These are phyloP conservation scores for Auricularia sp. DNA, from an alignment of 768 basidiomycete genomes.

Conservation along the genomic window DNA sequence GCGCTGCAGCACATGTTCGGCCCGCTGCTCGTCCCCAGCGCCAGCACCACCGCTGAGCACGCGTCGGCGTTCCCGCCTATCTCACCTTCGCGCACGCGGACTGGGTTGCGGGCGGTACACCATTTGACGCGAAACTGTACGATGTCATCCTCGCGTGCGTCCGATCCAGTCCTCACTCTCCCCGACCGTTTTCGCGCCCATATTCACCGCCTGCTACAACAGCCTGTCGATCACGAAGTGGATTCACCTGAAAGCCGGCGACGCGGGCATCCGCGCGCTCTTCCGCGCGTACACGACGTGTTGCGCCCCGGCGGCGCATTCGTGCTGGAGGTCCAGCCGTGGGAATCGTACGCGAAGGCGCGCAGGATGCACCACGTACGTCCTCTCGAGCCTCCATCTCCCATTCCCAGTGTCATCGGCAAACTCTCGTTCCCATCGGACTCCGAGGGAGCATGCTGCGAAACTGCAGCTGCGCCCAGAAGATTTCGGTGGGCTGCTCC, in stretches of 20 bases:
- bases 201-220: slow-evolving; percentile 1
- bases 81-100: slow-evolving; percentile 61
- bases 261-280: slow-evolving; percentile 58
- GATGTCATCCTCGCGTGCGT: slow-evolving; percentile 74
- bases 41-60: slow-evolving; percentile 13
- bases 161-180: background rate
- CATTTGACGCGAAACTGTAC: slow-evolving; percentile 49
- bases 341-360: slow-evolving; percentile 76
- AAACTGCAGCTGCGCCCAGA: slow-evolving; percentile 50
- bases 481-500: slow-evolving; percentile 47
- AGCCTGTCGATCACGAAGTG: slow-evolving; percentile 87
- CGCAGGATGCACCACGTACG: slow-evolving; percentile 54
- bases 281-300: slow-evolving; percentile 51
- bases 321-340: slow-evolving; percentile 75
- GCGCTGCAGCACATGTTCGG: slow-evolving; percentile 72
- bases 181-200: background rate
- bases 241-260: slow-evolving; percentile 80
- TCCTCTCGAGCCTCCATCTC: background rate
- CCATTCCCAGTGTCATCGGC: background rate
- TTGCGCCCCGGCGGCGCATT: slow-evolving; percentile 59
- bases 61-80: slow-evolving; percentile 57
- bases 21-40: slow-evolving; percentile 52
- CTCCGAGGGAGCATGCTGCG: slow-evolving; percentile 50
- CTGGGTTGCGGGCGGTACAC: slow-evolving; percentile 49
- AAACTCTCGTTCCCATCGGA: slow-evolving; percentile 20